Evolutionary conservation across 768 basidiomycete species (phyloP).

Genomic region (Ramaria sp.): DNA sequence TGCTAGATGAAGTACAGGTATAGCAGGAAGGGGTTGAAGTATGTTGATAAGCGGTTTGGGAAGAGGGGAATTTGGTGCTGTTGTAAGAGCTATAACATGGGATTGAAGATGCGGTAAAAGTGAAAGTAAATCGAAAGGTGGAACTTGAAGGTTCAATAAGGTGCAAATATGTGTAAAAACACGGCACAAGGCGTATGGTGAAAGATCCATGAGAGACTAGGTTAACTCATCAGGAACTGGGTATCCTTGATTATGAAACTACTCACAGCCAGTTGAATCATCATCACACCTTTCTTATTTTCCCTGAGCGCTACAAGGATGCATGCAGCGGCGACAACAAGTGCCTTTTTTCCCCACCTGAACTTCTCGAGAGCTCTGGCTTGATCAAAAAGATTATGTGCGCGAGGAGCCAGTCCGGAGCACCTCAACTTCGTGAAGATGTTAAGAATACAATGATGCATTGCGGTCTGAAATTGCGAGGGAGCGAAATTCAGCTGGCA

Average conservation of each 20-base stretch:
- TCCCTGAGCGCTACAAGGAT: constrained; percentile 65
- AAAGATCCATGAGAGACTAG: constrained; percentile 41
- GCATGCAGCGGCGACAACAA: constrained; percentile 55
- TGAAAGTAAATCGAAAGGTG: constrained; percentile 41
- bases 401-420: constrained; percentile 53
- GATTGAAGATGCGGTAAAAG: constrained; percentile 12
- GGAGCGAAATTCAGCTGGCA: constrained; percentile 9
- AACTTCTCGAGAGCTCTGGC: constrained; percentile 42
- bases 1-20: constrained; percentile 32
- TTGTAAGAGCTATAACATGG: constrained; percentile 15
- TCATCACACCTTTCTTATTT: constrained; percentile 51
- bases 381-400: constrained; percentile 56
- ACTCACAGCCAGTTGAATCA: constrained; percentile 53
- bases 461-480: constrained; percentile 38
- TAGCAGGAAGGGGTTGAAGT: constrained; percentile 27
- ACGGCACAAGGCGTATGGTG: constrained; percentile 39
- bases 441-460: constrained; percentile 50
- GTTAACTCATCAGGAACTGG: constrained; percentile 4
- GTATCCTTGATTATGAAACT: neutral
- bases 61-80: constrained; percentile 15
- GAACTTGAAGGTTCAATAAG: constrained; percentile 42
- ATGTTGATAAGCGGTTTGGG: constrained; percentile 24
- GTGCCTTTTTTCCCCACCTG: constrained; percentile 69
- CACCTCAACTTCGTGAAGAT: constrained; percentile 48
- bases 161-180: constrained; percentile 41